Evolutionary conservation across 495 filamentous ascomycete species (phyloP), one percentile per base, ranked within the genome.

Genomic region (Aspergillus taichungensis): DNA sequence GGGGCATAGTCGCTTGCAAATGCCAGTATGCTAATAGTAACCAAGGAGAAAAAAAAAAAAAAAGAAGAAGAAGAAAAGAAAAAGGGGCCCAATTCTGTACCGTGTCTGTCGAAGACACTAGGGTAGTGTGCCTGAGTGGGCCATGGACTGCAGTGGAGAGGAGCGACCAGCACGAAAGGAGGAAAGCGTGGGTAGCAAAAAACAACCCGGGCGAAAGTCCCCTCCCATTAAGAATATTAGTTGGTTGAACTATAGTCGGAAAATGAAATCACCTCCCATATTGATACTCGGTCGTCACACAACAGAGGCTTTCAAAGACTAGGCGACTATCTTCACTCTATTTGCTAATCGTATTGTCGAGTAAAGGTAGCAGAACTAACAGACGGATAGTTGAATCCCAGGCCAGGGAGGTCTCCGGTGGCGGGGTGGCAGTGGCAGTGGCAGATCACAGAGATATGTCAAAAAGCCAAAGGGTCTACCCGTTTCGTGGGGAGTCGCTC

Each of bases 401-500:
- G 18, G 18, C 18, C 18, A 24, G 18, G 18, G 18, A 24, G 18
- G 18, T 24, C 18, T 24, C 18, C 1, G 53, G 59, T 56, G 60
- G 64, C 62, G 64, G 64, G 64, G 18, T 24, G 18, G 18, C 4
- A 24, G 18, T 24, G 55, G 57, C 58, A 56, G 53, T 50, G 56
- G 51, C 51, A 55, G 60, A 62, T 64, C 61, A 57, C 60, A 62
- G 52, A 54, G 53, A 56, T 59, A 62, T 56, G 57, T 66, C 64
- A 64, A 24, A 24, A 24, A 24, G 18, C 18, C 18, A 24, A 65
- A 61, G 62, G 57, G 55, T 62, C 61, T 61, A 61, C 61, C 60
- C 60, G 62, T 56, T 50, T 56, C 51, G 56, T 59, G 60, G 57
- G 52, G 52, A 44, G 38, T 46, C 32, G 34, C 33, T 43, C 33